Base-by-base conservation (phyloP, 2,329 filamentous ascomycete genomes). In the Nemania sp. region DNA sequence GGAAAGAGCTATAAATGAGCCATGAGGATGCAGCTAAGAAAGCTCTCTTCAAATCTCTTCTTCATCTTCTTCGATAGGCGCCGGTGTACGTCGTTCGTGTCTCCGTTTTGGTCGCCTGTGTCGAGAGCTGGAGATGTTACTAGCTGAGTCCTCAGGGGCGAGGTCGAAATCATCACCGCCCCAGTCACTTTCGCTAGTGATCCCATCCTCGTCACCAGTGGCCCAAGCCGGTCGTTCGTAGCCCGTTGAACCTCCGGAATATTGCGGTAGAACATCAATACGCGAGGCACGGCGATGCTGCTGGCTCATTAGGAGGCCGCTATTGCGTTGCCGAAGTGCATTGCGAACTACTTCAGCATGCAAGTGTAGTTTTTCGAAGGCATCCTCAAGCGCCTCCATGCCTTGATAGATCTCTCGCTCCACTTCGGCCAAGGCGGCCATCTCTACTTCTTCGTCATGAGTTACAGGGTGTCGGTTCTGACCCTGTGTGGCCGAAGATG, bases 341-440 rank as follows among this genome's bases (percentile, higher is more conserved):
- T 83, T 86, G 5, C 93, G 86, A 14, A 97, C 89, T 15, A 79
- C 72, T 73, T 97, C 91, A 2, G 93, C 93, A 66, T 87, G 88
- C 61, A 84, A 82, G 68, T 97, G 93, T n/a, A 97, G 79, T 23
- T 84, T 85, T 74, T 97, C 93, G 64, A 97, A 97, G 0, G 92
- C 91, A 67, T 97, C 91, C 72, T 97, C 93, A 20, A 97, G 81
- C 0, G 86, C 86, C 73, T 97, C 93, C 93, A 97, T 97, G 57
- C 92, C 90, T 28, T 85, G 81, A 73, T 93, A 97, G 53, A 97
- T 96, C 66, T 96, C 91, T 6, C 91, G 85, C 72, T 97, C 93
- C 33, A 97, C 86, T 72, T 97, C 93, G 6, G 91, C 91, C 5
- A 97, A 80, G 1, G 90, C 89, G 0, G 89, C 89, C 65, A 97